A percentile compares a stretch with the other conserved stretches of the same genome.
These are phyloP conservation scores for Epichloe typhina DNA, from an alignment of 2,329 filamentous ascomycete species.

Conservation along the genomic window DNA sequence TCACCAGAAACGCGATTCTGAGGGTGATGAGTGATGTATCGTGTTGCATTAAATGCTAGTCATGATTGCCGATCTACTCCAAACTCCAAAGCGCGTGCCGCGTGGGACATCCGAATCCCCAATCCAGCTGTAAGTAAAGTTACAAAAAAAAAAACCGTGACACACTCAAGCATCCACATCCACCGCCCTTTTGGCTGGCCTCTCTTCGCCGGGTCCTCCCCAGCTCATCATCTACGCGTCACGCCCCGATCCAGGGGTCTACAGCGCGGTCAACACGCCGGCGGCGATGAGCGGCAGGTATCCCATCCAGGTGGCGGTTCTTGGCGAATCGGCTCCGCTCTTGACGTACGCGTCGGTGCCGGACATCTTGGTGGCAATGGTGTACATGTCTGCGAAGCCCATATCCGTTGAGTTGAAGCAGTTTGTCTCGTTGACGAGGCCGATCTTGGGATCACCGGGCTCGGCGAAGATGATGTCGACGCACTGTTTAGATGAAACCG, in stretches of 20 bases:
- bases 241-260: slow-evolving; percentile 6
- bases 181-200: not conserved
- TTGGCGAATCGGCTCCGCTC: slow-evolving; percentile 14
- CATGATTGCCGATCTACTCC: not conserved
- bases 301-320: slow-evolving; percentile 19
- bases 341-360: slow-evolving; percentile 20
- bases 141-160: not conserved
- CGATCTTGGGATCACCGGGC: slow-evolving; percentile 52
- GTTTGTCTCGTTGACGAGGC: slow-evolving; percentile 63
- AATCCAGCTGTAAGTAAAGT: not conserved
- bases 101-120: not conserved
- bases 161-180: not conserved
- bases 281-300: slow-evolving; percentile 28
- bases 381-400: slow-evolving; percentile 65
- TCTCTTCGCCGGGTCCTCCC: not conserved
- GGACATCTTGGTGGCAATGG: slow-evolving; percentile 38
- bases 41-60: not conserved
- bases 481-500: slow-evolving; percentile 42
- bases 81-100: not conserved
- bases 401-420: slow-evolving; percentile 80
- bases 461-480: slow-evolving; percentile 89
- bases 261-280: slow-evolving; percentile 26
- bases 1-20: not conserved
- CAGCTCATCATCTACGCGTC: slow-evolving; percentile 3
- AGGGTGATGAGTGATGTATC: not conserved